Base-by-base conservation (phyloP, 805 yeast species). In the Tetrapisispora arboricola region DNA sequence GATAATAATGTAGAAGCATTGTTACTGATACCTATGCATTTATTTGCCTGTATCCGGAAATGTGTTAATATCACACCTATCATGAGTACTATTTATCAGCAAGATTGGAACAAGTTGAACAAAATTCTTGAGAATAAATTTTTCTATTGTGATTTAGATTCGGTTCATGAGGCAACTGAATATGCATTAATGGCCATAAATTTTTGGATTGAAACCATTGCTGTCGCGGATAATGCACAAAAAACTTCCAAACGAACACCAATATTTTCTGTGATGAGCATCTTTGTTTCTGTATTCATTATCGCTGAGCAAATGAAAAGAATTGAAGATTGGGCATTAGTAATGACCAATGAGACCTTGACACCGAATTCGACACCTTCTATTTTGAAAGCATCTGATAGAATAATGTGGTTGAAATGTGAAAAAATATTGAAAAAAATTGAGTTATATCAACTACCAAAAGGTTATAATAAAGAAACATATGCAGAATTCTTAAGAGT, bases 171-270 rank as follows among this genome's bases (percentile, higher is more conserved):
- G 52, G 73, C 83, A 9, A 68, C 79, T 2, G 68, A 67, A 32
- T 71, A 75, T 49, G 73, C 80, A 1, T 53, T 78, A 33, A 78
- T 72, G 44, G 72, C 81, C 22, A 65, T 83, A 41, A 72, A 77
- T 44, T 62, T 81, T 31, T 83, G 92, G 94, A 75, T 76, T 36
- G 81, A 77, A 46, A 76, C 80, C 38, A 77, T 80, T n/a, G 72
- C 80, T 3, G 73, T 77, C 38, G 28, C 39, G 4, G 72, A 73
- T 39, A 81, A 80, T 55, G 78, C 82, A 1, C 79, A 75, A 47
- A 73, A 75, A 54, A 76, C 83, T 0, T 75, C 84, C 1, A 73
- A 80, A 1, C 66, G 86, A 47, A 80, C 90, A 0, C 92, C 92
- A 1, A 81, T 81, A 21, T 81, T 80, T 57, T 79, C 83, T 51